A percentile compares a stretch with the other conserved stretches of the same genome.
phyloP scores from a whole-genome alignment of 1,284 basidiomycete species.

The Leccinum solheimii region DNA sequence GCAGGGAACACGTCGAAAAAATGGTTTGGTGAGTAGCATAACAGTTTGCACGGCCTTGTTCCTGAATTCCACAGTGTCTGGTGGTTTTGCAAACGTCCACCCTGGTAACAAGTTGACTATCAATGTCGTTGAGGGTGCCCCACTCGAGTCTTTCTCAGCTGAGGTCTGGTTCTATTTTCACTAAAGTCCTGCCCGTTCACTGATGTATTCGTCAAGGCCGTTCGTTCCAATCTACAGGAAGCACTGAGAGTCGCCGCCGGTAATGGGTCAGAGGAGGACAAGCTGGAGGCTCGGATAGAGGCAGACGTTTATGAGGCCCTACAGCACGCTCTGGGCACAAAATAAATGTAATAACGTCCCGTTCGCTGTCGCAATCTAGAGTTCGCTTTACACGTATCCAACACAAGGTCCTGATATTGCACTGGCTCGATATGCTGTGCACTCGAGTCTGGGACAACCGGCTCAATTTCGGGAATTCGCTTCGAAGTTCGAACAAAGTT shows the following conservation, averaged over 20 bases:
- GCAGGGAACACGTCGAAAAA: slow-evolving; percentile 78
- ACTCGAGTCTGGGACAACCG: not conserved
- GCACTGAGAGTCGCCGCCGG: slow-evolving; percentile 82
- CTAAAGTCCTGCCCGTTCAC: not conserved
- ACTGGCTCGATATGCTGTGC: not conserved
- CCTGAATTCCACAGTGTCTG: slow-evolving; percentile 67
- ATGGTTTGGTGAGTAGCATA: slow-evolving; percentile 83
- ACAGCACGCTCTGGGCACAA: slow-evolving; percentile 76
- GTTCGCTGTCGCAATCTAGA: slow-evolving; percentile 16
- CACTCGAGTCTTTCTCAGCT: slow-evolving; percentile 85
- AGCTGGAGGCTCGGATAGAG: slow-evolving; percentile 93
- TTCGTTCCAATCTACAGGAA: slow-evolving; percentile 88
- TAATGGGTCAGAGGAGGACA: slow-evolving; percentile 89
- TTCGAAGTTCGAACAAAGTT: not conserved
- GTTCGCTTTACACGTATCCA: not conserved
- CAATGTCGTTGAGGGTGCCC: slow-evolving; percentile 96
- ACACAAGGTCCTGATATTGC: no score
- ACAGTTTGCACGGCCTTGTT: not conserved
- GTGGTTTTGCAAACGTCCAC: slow-evolving; percentile 97
- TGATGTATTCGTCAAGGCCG: slow-evolving; percentile 56
- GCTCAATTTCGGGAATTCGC: not conserved
- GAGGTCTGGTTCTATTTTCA: slow-evolving; percentile 53
- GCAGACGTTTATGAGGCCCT: slow-evolving; percentile 95
- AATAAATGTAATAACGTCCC: slow-evolving; percentile 40
- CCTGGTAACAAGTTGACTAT: slow-evolving; percentile 96